These are phyloP conservation scores for Solanum pimpinellifolium DNA, from an alignment of 257 asterid species.

Conservation along the genomic window DNA sequence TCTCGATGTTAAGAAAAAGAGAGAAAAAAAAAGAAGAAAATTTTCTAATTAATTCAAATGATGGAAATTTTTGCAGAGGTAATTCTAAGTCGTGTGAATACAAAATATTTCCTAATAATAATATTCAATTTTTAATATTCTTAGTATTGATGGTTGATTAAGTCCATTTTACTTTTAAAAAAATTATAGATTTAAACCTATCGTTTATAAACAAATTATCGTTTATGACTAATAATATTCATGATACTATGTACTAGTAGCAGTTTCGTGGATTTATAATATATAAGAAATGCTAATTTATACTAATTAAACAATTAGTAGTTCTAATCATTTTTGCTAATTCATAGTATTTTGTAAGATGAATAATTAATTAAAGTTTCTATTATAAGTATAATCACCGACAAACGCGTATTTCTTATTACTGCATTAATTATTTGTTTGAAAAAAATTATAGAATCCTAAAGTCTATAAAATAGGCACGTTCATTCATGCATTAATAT, in stretches of 20 bases:
- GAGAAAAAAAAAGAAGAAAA: too few species aligned
- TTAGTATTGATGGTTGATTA: neutral
- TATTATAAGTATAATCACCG: constrained; percentile 33
- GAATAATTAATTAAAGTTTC: neutral
- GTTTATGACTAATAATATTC: neutral
- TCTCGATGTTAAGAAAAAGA: too few species aligned
- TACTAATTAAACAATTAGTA: neutral
- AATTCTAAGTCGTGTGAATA: too few species aligned
- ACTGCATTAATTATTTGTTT: neutral
- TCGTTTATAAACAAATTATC: too few species aligned
- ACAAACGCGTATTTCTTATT: constrained; percentile 23
- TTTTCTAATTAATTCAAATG: too few species aligned
- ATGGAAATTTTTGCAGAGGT: too few species aligned
- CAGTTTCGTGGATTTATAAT: neutral
- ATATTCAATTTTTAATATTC: neutral
- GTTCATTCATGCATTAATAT: neutral
- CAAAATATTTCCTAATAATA: neutral
- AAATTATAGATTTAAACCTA: neutral
- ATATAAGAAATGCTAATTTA: neutral
- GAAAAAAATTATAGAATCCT: neutral
- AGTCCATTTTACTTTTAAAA: neutral
- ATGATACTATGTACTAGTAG: neutral
- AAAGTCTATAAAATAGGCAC: constrained; percentile 16
- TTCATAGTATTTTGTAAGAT: neutral
- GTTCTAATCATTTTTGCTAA: neutral